Base-by-base conservation (phyloP, 2,329 filamentous ascomycete genomes). In the Ophiostoma montium region DNA sequence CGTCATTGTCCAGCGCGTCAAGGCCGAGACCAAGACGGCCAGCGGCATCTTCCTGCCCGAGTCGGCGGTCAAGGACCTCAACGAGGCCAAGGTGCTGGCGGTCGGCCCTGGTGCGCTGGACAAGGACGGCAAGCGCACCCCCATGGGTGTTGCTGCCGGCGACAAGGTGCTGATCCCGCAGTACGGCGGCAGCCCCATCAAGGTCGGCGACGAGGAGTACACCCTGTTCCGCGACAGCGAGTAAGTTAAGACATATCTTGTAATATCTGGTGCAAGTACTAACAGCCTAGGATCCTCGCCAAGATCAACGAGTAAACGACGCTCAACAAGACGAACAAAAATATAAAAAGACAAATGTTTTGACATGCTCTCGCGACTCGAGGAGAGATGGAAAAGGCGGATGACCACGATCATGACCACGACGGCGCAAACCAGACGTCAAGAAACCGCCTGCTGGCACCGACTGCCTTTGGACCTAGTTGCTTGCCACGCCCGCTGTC, bases 21-120 rank as follows among this genome's bases (percentile, higher is more conserved):
- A 96, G 76, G 86, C 90, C 62, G 90, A 96, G 72, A 70, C 88
- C 65, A 95, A 95, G 78, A 98, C 92, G 46, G 88, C 92, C 60
- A 82, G 82, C 63, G 92, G 92, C 62, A 95, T 98, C 76, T 95
- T 94, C 77, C 85, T 98, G 57, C 92, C 92, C 59, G 92, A 98
- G 75, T 89, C 83, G 54, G 86, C 84, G 62, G 87, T 96, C 64
- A 95, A 98, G 79, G 92, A 98, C 70, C 79, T 96, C 65, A 96
- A 95, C 71, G 90, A 96, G 76, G 92, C 86, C 61, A 89, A 87
- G 71, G 92, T 98, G 50, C 74, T 98, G 53, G 92, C 92, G 55
- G 90, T 98, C 55, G 92, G 92, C 49, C 92, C 92, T 51, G 92
- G 92, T 55, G 82, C 75, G 13, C 62, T 94, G 53, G 86, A 94